These are phyloP conservation scores for Colletotrichum sp. DNA, from an alignment of 2,329 filamentous ascomycete species.

Conservation along the genomic window DNA sequence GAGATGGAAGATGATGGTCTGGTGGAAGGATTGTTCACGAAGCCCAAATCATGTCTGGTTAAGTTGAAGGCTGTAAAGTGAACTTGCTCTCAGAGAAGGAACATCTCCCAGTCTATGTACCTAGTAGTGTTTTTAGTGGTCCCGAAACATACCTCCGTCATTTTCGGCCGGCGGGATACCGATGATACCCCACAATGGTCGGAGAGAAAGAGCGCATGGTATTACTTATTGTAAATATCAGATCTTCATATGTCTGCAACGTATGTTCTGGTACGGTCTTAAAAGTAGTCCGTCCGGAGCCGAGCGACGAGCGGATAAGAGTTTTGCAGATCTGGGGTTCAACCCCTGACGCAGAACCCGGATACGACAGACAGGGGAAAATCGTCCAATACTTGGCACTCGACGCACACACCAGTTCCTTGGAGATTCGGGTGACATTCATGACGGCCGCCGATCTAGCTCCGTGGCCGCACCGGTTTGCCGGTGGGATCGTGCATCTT, in stretches of 20 bases:
- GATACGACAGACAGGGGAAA: neutral
- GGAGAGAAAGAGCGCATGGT: neutral
- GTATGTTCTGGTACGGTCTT: neutral
- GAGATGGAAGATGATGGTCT: neutral
- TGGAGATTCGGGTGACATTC: neutral
- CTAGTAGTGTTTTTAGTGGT: neutral
- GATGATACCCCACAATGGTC: neutral
- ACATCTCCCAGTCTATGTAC: neutral
- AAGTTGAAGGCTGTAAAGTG: neutral
- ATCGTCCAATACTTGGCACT: neutral
- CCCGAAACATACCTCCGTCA: neutral
- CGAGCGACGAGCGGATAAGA: neutral
- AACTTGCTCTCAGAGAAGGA: neutral
- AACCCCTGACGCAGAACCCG: neutral
- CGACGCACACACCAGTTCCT: neutral
- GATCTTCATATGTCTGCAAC: neutral
- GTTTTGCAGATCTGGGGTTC: neutral
- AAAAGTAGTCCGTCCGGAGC: neutral
- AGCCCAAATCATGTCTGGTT: neutral
- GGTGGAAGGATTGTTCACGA: neutral
- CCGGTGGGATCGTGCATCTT: neutral
- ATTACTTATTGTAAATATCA: neutral
- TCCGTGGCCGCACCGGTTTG: neutral
- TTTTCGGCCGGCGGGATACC: neutral
- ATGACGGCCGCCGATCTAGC: neutral